Evolutionary conservation across 106 monocot genomes (phyloP).

Genomic region (Allium fistulosum): DNA sequence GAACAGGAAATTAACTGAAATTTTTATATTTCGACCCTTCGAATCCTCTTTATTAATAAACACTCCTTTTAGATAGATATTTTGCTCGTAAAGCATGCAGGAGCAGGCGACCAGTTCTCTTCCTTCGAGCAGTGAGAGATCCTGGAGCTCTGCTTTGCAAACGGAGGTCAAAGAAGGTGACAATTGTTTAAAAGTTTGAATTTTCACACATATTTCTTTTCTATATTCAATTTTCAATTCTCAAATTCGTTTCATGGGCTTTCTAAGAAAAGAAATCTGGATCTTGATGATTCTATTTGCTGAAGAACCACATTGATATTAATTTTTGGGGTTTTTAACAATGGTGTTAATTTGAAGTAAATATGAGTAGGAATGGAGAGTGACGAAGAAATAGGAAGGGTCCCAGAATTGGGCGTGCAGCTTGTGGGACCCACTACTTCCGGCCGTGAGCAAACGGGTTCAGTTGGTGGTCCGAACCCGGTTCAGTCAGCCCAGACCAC

Average conservation of each 20-base stretch:
- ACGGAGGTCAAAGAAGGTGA: conserved; percentile 50
- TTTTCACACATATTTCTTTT: not conserved
- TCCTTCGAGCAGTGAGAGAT: conserved; percentile 91
- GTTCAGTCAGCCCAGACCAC: conserved; percentile 21
- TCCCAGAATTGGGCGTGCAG: conserved; percentile 64
- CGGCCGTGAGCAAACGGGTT: conserved; percentile 24
- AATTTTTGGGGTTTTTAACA: not conserved
- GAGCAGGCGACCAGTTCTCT: conserved; percentile 54
- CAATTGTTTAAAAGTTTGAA: not conserved
- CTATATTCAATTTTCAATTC: not conserved
- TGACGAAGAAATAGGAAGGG: conserved; percentile 74
- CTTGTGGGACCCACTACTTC: conserved; percentile 27
- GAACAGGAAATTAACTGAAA: not conserved
- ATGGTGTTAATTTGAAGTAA: not conserved
- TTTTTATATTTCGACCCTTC: no score
- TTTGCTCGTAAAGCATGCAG: conserved; percentile 33
- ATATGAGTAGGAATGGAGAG: conserved; percentile 42
- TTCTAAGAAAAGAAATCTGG: not conserved
- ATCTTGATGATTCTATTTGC: conserved; percentile 4
- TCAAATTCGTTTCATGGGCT: not conserved
- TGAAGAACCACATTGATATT: not conserved
- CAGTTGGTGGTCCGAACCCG: conserved; percentile 10
- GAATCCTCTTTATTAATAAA: not conserved
- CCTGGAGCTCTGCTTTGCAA: conserved; percentile 65
- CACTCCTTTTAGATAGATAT: not conserved